Evolutionary conservation across 352 stramenopile genomes (phyloP).

Genomic region (Pythium myriotylum): DNA sequence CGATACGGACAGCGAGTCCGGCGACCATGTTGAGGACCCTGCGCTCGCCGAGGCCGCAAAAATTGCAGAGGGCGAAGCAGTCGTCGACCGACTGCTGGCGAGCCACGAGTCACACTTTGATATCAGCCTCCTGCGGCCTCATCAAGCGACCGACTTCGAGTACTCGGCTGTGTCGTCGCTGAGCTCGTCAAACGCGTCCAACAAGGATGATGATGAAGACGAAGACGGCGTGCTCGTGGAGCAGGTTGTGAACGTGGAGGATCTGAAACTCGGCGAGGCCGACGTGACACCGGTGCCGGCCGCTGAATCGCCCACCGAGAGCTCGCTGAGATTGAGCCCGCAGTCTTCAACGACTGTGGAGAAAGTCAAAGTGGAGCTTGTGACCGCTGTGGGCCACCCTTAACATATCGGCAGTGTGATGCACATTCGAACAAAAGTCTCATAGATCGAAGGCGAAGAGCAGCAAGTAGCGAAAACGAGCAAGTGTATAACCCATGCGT

Average conservation of each 20-base stretch:
- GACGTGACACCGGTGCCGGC: not conserved
- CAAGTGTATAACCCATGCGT: conserved; percentile 12
- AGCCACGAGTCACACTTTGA: conserved; percentile 70
- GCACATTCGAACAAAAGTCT: not conserved
- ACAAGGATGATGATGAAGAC: conserved; percentile 2
- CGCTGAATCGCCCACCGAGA: conserved; percentile 24
- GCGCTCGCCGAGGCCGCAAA: conserved; percentile 2
- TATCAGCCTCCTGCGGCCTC: conserved; percentile 66
- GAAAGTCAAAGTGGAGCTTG: conserved; percentile 19
- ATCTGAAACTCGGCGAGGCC: not conserved
- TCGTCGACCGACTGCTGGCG: conserved; percentile 29
- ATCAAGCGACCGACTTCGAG: conserved; percentile 70
- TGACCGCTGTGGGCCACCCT: conserved; percentile 10
- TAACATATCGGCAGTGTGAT: conserved; percentile 11
- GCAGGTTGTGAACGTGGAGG: conserved; percentile 13
- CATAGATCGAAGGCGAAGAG: conserved; percentile 2
- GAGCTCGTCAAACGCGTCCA: conserved; percentile 40
- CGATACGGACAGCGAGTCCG: conserved; percentile 25
- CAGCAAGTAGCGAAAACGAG: conserved; percentile 8
- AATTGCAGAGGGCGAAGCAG: conserved; percentile 8
- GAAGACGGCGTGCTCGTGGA: conserved; percentile 1
- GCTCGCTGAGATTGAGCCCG: conserved; percentile 11
- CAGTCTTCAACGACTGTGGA: conserved; percentile 3
- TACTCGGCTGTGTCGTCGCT: conserved; percentile 61
- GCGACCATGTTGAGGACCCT: conserved; percentile 14